Percentiles rank a stretch among this genome's conserved stretches.
Evolutionary conservation across 148 eudicot species (phyloP).

Genomic region (Vaccinium macrocarpon): DNA sequence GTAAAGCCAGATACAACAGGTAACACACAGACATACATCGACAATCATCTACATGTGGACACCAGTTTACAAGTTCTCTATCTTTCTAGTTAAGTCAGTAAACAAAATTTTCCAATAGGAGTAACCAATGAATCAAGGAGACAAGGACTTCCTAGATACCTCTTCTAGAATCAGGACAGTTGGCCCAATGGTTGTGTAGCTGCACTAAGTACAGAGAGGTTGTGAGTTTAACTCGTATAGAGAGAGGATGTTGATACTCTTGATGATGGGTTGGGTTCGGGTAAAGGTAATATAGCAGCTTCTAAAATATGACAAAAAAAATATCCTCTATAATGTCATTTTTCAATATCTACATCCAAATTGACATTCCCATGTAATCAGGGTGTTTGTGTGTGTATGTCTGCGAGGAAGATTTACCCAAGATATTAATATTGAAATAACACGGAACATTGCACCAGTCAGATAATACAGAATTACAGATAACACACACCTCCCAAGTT

Average conservation of each 20-base stretch:
- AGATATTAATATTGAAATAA: constrained; percentile 21
- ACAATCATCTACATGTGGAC: neutral
- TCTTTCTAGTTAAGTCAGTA: neutral
- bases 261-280: no score
- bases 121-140: neutral
- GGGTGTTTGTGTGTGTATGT: neutral
- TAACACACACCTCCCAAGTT: constrained; percentile 96
- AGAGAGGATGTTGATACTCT: no score
- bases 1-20: neutral
- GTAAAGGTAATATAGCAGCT: no score
- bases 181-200: no score
- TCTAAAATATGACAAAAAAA: no score
- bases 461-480: constrained; percentile 46
- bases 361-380: neutral
- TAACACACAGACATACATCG: neutral
- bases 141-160: neutral
- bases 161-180: neutral
- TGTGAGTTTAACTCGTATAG: no score
- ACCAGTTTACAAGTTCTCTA: neutral
- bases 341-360: neutral
- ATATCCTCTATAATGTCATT: neutral
- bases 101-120: neutral
- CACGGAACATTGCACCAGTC: constrained; percentile 49
- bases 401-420: neutral
- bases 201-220: no score